Evolutionary conservation across 345 rosid genomes (phyloP), one percentile per base, ranked within the genome.

Genomic region (Brassica juncea): DNA sequence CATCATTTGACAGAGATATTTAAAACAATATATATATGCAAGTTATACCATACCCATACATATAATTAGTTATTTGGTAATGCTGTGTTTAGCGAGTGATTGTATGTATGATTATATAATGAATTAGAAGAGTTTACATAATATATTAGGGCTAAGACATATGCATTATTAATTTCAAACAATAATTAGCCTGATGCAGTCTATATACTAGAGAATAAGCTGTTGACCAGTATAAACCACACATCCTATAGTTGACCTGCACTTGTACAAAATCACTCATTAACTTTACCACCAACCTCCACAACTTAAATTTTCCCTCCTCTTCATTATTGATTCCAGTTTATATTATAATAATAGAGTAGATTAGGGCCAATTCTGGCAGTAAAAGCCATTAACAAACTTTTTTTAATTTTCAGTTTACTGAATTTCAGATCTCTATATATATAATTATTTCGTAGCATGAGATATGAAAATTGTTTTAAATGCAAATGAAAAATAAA

Each of bases 241-340:
- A 67, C 1, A 79, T 37, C 74, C 78, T 47, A 71, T 47, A 74
- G 79, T 74, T 74, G 82, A 80, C 82, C 75, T 55, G 71, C 59
- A 74, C 79, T 80, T 80, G 82, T 63, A 72, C 79, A 80, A 74
- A 68, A 68, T 28, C 60, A 61, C 79, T 52, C 71, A 69, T 52
- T 69, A 80, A 80, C 82, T 80, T 80, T 80, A 74, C 82, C 79
- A 80, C 79, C 82, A 35, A 80, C 74, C 82, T 79, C 74, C 74
- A 59, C 73, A 72, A 66, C 77, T 66, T 72, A 42, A 54, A 49
- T 49, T 66, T 16, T 11, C 66, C 31, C 72, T 12, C 73, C 62
- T 49, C 82, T 49, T 73, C 70, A 52, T 62, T 60, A 34, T 68
- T 68, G 57, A n/a, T 49, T 49, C 54, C 54, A 49, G 57, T 49